Evolutionary conservation across 768 basidiomycete species (phyloP).

Genomic region (Naematelia encephala): DNA sequence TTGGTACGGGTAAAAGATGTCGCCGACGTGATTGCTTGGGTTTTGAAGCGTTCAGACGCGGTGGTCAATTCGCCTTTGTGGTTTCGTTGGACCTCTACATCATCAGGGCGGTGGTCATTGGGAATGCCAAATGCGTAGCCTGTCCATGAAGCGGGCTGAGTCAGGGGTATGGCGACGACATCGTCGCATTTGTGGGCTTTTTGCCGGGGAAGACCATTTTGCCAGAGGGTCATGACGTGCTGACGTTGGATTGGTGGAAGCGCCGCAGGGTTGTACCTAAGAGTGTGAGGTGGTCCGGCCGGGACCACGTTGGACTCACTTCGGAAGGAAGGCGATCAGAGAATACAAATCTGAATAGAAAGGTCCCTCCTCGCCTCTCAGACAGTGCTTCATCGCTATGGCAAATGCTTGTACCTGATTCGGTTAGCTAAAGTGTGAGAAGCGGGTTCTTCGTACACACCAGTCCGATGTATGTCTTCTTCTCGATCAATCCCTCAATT

Average conservation of each 20-base stretch:
- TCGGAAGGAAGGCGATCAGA: conserved; percentile 65
- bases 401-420: conserved; percentile 64
- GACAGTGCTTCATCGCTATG: conserved; percentile 60
- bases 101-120: neutral
- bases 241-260: conserved; percentile 34
- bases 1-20: conserved; percentile 19
- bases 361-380: conserved; percentile 66
- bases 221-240: conserved; percentile 33
- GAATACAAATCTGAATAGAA: conserved; percentile 74
- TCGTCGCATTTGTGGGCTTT: conserved; percentile 22
- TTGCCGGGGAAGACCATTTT: conserved; percentile 37
- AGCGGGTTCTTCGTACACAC: conserved; percentile 54
- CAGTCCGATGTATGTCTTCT: conserved; percentile 70
- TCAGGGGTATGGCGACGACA: conserved; percentile 31
- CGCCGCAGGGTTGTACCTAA: conserved; percentile 33
- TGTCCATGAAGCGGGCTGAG: conserved; percentile 20
- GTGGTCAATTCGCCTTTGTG: conserved; percentile 12
- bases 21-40: conserved; percentile 27
- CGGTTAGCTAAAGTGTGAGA: conserved; percentile 6
- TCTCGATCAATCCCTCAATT: conserved; percentile 61
- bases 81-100: conserved; percentile 2
- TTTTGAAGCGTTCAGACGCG: conserved; percentile 8
- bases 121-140: conserved; percentile 15
- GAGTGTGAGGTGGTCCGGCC: neutral
- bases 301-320: conserved; percentile 25